These are phyloP conservation scores for Ceratobasidium sp. DNA, from an alignment of 1,284 basidiomycete species.

Conservation along the genomic window DNA sequence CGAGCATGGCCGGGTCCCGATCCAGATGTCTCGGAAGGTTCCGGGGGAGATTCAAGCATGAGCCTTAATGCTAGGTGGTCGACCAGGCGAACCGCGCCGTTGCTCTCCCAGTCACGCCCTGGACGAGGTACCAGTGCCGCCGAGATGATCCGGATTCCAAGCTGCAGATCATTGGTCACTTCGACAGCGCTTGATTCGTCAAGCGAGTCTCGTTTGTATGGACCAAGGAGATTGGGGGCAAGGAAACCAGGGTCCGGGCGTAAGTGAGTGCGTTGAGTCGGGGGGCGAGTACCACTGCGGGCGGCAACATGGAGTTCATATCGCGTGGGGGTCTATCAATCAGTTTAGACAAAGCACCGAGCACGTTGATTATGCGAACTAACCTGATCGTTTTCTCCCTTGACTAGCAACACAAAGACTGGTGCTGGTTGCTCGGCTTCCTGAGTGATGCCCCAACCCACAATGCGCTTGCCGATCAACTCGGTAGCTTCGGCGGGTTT, in stretches of 20 bases:
- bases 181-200: background rate
- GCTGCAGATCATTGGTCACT: background rate
- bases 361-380: background rate
- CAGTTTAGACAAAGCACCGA: background rate
- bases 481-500: slow-evolving; percentile 9
- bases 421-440: slow-evolving; percentile 1
- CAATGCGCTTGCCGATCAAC: slow-evolving; percentile 29
- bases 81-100: slow-evolving; percentile 22
- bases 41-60: slow-evolving; percentile 4
- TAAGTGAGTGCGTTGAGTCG: slow-evolving; percentile 27
- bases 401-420: slow-evolving; percentile 21
- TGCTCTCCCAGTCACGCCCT: slow-evolving; percentile 33
- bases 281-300: slow-evolving; percentile 10
- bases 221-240: slow-evolving; percentile 19
- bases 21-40: background rate
- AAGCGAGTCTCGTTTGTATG: slow-evolving; percentile 21
- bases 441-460: slow-evolving; percentile 31
- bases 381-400: slow-evolving; percentile 31
- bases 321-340: slow-evolving; percentile 12
- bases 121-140: slow-evolving; percentile 34
- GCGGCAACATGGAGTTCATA: slow-evolving; percentile 34
- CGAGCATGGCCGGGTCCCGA: slow-evolving; percentile 12
- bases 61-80: slow-evolving; percentile 14
- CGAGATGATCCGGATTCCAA: slow-evolving; percentile 27
- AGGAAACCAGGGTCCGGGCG: slow-evolving; percentile 28